Evolutionary conservation across 2,329 filamentous ascomycete species (phyloP).

Genomic region (Seiridium cupressi): DNA sequence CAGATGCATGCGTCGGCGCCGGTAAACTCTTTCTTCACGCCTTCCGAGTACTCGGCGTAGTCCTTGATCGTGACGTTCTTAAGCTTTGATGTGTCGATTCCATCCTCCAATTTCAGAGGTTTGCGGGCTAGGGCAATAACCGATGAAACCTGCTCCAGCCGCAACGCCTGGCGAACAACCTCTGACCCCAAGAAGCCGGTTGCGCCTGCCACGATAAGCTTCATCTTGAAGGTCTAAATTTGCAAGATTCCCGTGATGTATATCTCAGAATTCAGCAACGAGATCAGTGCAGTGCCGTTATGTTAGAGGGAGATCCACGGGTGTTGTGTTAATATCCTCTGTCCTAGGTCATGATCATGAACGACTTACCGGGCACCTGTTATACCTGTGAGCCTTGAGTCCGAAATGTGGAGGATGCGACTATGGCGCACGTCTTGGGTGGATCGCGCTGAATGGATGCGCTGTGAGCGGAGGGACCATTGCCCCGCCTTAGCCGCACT

Average conservation of each 20-base stretch:
- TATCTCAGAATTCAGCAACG: no score
- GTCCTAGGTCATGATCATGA: no score
- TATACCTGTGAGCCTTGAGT: no score
- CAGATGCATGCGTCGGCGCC: constrained; percentile 38
- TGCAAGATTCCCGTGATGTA: no score
- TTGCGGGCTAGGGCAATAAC: constrained; percentile 41
- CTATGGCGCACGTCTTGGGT: background rate
- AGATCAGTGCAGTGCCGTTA: no score
- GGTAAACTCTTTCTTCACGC: constrained; percentile 34
- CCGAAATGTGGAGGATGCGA: no score
- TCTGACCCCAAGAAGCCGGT: constrained; percentile 42
- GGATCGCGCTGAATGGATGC: no score
- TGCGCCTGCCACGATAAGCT: constrained; percentile 40
- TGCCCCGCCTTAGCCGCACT: background rate
- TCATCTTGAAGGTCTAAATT: constrained; percentile 29
- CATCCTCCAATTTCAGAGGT: constrained; percentile 25
- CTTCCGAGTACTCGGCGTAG: constrained; percentile 38
- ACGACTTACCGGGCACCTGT: no score
- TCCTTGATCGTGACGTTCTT: constrained; percentile 36
- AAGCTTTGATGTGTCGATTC: constrained; percentile 32
- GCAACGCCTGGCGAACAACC: constrained; percentile 40
- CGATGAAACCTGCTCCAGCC: constrained; percentile 31
- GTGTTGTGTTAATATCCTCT: no score
- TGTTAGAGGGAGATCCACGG: background rate
- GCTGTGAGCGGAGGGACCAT: background rate